These are phyloP conservation scores for Calocera viscosa DNA, from an alignment of 768 basidiomycete genomes.

Conservation along the genomic window DNA sequence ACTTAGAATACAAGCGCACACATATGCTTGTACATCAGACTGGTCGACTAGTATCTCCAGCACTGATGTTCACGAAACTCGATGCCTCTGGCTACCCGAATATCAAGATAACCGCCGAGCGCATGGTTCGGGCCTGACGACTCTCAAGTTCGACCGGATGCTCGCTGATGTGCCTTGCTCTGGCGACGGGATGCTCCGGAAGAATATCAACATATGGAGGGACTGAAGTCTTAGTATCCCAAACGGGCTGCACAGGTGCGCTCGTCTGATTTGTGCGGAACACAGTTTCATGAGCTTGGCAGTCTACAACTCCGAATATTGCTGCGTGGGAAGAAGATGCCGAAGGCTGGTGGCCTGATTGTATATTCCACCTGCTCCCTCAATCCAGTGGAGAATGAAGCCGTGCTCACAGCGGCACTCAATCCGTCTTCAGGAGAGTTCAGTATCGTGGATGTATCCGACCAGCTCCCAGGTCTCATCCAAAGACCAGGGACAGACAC, in stretches of 20 bases:
- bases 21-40: conserved; percentile 96
- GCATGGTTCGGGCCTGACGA: conserved; percentile 15
- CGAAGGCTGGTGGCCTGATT: conserved; percentile 73
- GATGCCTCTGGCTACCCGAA: conserved; percentile 81
- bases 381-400: conserved; percentile 95
- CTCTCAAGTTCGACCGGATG: conserved; percentile 78
- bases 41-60: conserved; percentile 81
- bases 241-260: conserved; percentile 75
- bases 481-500: conserved; percentile 59
- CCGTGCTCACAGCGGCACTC: conserved; percentile 79
- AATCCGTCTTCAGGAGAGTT: conserved; percentile 43
- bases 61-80: conserved; percentile 88
- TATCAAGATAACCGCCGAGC: conserved; percentile 36
- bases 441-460: conserved; percentile 64
- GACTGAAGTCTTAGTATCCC: conserved; percentile 80
- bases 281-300: neutral
- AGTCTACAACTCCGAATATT: conserved; percentile 90
- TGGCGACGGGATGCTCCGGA: conserved; percentile 90
- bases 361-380: conserved; percentile 99
- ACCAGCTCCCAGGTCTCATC: conserved; percentile 54
- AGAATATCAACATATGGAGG: conserved; percentile 93
- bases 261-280: neutral
- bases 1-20: conserved; percentile 84
- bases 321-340: conserved; percentile 80
- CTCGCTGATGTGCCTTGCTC: conserved; percentile 96